These are phyloP conservation scores for Penicillium herquei DNA, from an alignment of 495 filamentous ascomycete genomes.

Conservation along the genomic window DNA sequence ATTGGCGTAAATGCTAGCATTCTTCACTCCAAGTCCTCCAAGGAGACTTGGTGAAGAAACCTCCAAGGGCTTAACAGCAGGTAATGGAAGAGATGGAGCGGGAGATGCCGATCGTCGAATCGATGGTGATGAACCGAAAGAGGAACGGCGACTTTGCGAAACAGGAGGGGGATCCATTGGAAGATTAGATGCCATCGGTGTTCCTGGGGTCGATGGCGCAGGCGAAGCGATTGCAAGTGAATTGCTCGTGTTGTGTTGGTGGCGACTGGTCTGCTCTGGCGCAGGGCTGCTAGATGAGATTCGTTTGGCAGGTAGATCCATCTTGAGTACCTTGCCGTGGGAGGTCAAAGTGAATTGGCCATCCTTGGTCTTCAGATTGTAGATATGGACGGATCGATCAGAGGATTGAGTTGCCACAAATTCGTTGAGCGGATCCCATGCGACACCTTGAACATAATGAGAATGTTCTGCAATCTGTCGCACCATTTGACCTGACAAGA, in stretches of 20 bases:
- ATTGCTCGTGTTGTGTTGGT: slow-evolving; percentile 57
- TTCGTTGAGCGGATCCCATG: slow-evolving; percentile 98
- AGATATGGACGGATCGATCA: slow-evolving; percentile 96
- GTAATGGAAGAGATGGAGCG: slow-evolving; percentile 90
- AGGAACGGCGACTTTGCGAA: slow-evolving; percentile 89
- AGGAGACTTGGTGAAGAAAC: slow-evolving; percentile 70
- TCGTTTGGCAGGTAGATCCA: slow-evolving; percentile 86
- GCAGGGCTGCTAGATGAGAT: slow-evolving; percentile 93
- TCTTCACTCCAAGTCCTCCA: slow-evolving; percentile 66
- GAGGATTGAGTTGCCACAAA: slow-evolving; percentile 98
- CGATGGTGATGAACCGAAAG: slow-evolving; percentile 85
- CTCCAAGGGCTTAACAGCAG: slow-evolving; percentile 94
- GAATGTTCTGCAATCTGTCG: slow-evolving; percentile 98
- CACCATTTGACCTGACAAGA: slow-evolving; percentile 70
- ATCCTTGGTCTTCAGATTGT: slow-evolving; percentile 92
- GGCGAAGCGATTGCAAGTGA: slow-evolving; percentile 72
- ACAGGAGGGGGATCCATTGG: slow-evolving; percentile 97
- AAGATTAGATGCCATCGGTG: slow-evolving; percentile 80
- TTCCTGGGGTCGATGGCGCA: slow-evolving; percentile 89
- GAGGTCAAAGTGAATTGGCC: slow-evolving; percentile 87
- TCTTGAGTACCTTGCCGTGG: slow-evolving; percentile 73
- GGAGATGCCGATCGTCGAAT: slow-evolving; percentile 88
- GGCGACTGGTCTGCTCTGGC: slow-evolving; percentile 63
- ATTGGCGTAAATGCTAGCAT: slow-evolving; percentile 91
- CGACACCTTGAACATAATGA: slow-evolving; percentile 97